These are phyloP conservation scores for Huntiella decipiens DNA, from an alignment of 2,329 filamentous ascomycete species.

Conservation along the genomic window DNA sequence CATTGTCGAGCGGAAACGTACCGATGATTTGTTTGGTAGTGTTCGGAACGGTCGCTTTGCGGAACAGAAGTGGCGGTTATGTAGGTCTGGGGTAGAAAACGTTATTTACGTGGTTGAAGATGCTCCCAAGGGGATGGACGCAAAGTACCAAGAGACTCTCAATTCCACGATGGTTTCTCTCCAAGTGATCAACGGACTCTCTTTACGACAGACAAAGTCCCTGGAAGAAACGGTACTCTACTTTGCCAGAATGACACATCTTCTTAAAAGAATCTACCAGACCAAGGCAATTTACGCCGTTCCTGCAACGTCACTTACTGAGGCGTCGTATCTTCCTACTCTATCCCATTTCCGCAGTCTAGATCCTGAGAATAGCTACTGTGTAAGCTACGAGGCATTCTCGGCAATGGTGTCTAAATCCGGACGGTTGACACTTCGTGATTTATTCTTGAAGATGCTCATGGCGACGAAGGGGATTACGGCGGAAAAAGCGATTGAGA, in stretches of 20 bases:
- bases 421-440: slow-evolving; percentile 51
- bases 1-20: slow-evolving; percentile 62
- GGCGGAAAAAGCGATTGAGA: slow-evolving; percentile 60
- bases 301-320: slow-evolving; percentile 42
- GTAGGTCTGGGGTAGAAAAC: slow-evolving; percentile 52
- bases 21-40: slow-evolving; percentile 61
- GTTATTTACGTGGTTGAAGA: slow-evolving; percentile 67
- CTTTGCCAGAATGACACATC: slow-evolving; percentile 49
- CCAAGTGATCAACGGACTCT: slow-evolving; percentile 62
- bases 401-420: slow-evolving; percentile 57
- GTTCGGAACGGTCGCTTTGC: slow-evolving; percentile 70
- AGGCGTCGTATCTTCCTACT: slow-evolving; percentile 45
- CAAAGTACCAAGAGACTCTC: slow-evolving; percentile 39
- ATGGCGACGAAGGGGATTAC: slow-evolving; percentile 63
- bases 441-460: slow-evolving; percentile 67
- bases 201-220: slow-evolving; percentile 55
- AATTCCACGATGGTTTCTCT: slow-evolving; percentile 57
- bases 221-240: slow-evolving; percentile 66
- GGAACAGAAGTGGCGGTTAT: slow-evolving; percentile 67
- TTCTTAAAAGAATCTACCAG: slow-evolving; percentile 48
- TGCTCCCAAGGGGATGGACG: slow-evolving; percentile 33
- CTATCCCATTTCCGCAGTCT: slow-evolving; percentile 37
- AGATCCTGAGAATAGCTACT: slow-evolving; percentile 31
- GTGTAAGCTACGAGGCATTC: slow-evolving; percentile 54
- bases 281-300: slow-evolving; percentile 38